Conservation (phyloP, 495 filamentous ascomycete species). For the Aspergillus avenaceus region DNA sequence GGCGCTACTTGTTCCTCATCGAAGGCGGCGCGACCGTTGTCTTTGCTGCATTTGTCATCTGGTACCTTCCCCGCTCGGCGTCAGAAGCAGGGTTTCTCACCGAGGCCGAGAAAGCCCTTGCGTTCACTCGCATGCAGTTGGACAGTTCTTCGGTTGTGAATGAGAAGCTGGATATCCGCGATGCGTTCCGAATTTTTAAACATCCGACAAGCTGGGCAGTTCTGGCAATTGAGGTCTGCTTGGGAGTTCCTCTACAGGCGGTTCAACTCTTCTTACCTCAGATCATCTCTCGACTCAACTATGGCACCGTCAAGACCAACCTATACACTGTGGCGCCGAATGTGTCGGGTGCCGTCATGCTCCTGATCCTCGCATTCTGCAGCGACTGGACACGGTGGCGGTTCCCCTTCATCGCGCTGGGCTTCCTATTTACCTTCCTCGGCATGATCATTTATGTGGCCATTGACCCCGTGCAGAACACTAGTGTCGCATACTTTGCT, state of each 20-base stretch:
- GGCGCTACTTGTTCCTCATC: slow-evolving; percentile 73
- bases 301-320: slow-evolving; percentile 63
- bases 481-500: slow-evolving; percentile 66
- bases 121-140: slow-evolving; percentile 64
- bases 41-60: slow-evolving; percentile 61
- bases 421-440: slow-evolving; percentile 65
- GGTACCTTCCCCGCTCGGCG: slow-evolving; percentile 61
- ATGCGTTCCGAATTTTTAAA: slow-evolving; percentile 58
- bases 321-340: slow-evolving; percentile 72
- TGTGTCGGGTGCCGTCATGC: slow-evolving; percentile 58
- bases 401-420: slow-evolving; percentile 67
- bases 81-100: slow-evolving; percentile 58
- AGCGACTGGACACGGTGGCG: slow-evolving; percentile 58
- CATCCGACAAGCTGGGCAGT: slow-evolving; percentile 56
- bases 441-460: slow-evolving; percentile 68
- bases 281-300: slow-evolving; percentile 61
- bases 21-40: slow-evolving; percentile 62
- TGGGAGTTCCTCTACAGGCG: slow-evolving; percentile 67
- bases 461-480: slow-evolving; percentile 50
- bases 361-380: slow-evolving; percentile 61
- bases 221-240: slow-evolving; percentile 63
- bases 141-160: slow-evolving; percentile 67
- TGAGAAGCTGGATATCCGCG: slow-evolving; percentile 60
- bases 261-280: slow-evolving; percentile 67
- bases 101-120: slow-evolving; percentile 58